Evolutionary conservation across 2,329 filamentous ascomycete species (phyloP).

Genomic region (Colletotrichum tropicicola): DNA sequence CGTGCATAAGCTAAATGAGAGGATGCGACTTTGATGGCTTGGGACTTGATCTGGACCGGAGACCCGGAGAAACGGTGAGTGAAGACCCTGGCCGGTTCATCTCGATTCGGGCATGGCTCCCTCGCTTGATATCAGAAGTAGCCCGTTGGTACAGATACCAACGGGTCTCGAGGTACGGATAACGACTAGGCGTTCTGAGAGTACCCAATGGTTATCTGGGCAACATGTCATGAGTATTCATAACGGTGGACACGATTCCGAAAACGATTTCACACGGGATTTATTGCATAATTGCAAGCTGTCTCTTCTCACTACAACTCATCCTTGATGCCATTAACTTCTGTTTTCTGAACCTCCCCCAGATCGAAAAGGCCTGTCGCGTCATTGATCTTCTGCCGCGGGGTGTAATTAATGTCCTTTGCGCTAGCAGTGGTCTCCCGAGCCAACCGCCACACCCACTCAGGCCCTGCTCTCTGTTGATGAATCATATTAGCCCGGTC

Average conservation of each 20-base stretch:
- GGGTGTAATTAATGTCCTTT: neutral
- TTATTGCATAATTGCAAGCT: neutral
- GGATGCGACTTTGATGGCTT: neutral
- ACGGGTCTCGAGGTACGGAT: too few relatives aligned
- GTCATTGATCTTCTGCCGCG: constrained; percentile 19
- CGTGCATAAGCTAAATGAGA: neutral
- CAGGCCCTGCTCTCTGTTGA: constrained; percentile 33
- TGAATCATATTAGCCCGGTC: too few relatives aligned
- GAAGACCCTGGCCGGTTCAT: neutral
- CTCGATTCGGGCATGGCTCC: neutral
- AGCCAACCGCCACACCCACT: constrained; percentile 31
- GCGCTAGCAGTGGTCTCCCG: constrained; percentile 12
- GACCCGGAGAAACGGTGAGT: neutral
- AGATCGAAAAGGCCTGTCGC: constrained; percentile 1
- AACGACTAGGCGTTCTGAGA: too few relatives aligned
- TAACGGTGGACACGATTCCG: too few relatives aligned
- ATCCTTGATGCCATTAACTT: neutral
- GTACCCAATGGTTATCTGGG: too few relatives aligned
- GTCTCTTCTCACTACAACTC: neutral
- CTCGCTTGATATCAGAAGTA: neutral
- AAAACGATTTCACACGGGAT: too few relatives aligned
- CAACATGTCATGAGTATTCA: neutral
- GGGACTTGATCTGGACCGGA: neutral
- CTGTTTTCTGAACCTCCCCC: neutral
- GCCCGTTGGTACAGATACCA: too few relatives aligned